phyloP scores from a whole-genome alignment of 225 moss, liverwort and hornwort species.

The Thuidium tamariscinum region DNA sequence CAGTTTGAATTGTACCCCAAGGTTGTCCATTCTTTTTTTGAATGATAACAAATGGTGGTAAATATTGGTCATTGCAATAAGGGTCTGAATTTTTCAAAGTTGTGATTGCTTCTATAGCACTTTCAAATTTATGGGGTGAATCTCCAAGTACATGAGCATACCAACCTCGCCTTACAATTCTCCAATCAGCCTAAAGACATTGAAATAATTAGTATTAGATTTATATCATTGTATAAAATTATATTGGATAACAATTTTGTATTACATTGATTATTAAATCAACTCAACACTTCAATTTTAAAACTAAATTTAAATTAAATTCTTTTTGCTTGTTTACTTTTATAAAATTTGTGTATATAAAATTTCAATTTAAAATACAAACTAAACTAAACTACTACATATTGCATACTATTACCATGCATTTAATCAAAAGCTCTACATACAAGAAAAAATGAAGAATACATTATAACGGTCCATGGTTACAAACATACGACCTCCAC shows the following conservation, averaged over 20 bases:
- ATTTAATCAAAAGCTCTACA: too few species aligned
- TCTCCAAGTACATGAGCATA: constrained; percentile 72
- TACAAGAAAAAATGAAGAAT: background rate
- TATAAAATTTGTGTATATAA: background rate
- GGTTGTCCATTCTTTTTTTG: constrained; percentile 44
- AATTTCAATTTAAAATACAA: background rate
- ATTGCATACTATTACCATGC: background rate
- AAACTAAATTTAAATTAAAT: background rate
- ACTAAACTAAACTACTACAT: background rate
- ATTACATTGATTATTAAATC: too few species aligned
- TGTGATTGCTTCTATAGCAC: constrained; percentile 52
- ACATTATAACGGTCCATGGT: constrained; percentile 89
- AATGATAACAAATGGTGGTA: constrained; percentile 64
- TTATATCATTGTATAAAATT: too few species aligned
- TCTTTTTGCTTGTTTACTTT: background rate
- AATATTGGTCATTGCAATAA: constrained; percentile 55
- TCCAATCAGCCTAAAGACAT: constrained; percentile 55
- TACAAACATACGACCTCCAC: constrained; percentile 82
- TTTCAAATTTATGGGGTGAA: constrained; percentile 58
- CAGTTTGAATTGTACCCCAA: constrained; percentile 35
- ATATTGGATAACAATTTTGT: background rate
- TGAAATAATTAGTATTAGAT: background rate
- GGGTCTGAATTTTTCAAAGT: constrained; percentile 31
- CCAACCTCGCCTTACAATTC: constrained; percentile 71
- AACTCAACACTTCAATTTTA: background rate